These are phyloP conservation scores for Kluyveromyces siamensis DNA, from an alignment of 805 yeast genomes.

Conservation along the genomic window DNA sequence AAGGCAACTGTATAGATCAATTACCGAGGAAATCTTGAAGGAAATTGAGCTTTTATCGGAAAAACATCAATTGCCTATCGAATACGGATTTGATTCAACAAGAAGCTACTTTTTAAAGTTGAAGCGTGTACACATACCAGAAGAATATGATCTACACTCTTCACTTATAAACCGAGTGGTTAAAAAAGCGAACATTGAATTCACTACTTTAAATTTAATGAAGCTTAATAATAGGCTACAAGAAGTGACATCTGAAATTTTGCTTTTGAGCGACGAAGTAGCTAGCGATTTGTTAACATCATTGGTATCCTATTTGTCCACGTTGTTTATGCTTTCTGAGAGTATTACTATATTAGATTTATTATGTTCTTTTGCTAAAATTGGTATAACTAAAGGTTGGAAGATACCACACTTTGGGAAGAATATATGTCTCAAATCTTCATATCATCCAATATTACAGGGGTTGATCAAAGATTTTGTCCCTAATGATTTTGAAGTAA, in stretches of 20 bases:
- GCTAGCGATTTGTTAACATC: constrained; percentile 26
- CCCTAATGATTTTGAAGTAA: constrained; percentile 33
- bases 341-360: constrained; percentile 36
- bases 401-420: constrained; percentile 32
- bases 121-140: constrained; percentile 11
- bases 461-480: constrained; percentile 21
- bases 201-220: constrained; percentile 32
- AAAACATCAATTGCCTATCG: constrained; percentile 20
- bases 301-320: constrained; percentile 24
- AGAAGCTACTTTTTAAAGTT: constrained; percentile 34
- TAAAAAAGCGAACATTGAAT: constrained; percentile 30
- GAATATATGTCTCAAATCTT: constrained; percentile 22
- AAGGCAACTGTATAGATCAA: constrained; percentile 32
- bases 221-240: constrained; percentile 34
- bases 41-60: constrained; percentile 20
- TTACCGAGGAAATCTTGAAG: constrained; percentile 30
- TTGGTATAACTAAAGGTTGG: constrained; percentile 20
- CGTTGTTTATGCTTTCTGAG: constrained; percentile 35
- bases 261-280: constrained; percentile 33
- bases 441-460: constrained; percentile 39
- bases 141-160: constrained; percentile 19
- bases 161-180: constrained; percentile 27
- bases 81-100: constrained; percentile 27
- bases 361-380: constrained; percentile 27
- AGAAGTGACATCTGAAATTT: constrained; percentile 34